Evolutionary conservation across 2,329 filamentous ascomycete species (phyloP).

Genomic region (Fusarium sp.): DNA sequence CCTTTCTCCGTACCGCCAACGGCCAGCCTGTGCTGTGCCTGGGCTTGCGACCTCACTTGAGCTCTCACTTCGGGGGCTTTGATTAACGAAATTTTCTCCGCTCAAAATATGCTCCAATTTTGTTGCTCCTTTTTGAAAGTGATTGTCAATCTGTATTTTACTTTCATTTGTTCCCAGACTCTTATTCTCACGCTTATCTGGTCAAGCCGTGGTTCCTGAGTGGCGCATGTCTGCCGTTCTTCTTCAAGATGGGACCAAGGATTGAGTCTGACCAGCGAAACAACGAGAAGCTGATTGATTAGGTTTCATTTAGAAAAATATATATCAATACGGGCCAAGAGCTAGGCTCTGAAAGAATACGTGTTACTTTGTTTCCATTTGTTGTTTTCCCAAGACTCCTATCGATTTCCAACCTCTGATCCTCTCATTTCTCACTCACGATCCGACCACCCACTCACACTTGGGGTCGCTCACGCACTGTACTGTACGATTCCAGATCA

Average conservation of each 20-base stretch:
- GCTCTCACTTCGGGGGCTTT: conserved; percentile 28
- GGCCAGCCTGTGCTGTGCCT: conserved; percentile 34
- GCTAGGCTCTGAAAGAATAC: background rate
- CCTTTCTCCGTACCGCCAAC: conserved; percentile 41
- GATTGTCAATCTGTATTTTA: background rate
- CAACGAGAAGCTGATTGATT: background rate
- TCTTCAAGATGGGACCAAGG: conserved; percentile 26
- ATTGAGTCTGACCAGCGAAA: conserved; percentile 21
- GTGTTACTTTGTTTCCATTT: background rate
- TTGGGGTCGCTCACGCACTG: conserved; percentile 32
- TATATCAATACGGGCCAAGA: background rate
- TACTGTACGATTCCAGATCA: conserved; percentile 44
- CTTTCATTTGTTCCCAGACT: background rate
- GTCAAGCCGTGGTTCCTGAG: conserved; percentile 3
- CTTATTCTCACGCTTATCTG: conserved; percentile 1
- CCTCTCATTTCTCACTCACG: conserved; percentile 38
- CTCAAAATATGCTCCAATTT: conserved; percentile 15
- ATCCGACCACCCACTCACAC: conserved; percentile 36
- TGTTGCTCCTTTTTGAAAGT: conserved; percentile 6
- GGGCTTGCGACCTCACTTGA: conserved; percentile 37
- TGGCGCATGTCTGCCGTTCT: conserved; percentile 17
- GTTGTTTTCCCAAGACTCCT: background rate
- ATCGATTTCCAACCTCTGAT: conserved; percentile 12
- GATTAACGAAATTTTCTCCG: conserved; percentile 36
- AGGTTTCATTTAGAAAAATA: background rate